These are phyloP conservation scores for Abortiporus biennis DNA, from an alignment of 1,284 basidiomycete genomes.

Conservation along the genomic window DNA sequence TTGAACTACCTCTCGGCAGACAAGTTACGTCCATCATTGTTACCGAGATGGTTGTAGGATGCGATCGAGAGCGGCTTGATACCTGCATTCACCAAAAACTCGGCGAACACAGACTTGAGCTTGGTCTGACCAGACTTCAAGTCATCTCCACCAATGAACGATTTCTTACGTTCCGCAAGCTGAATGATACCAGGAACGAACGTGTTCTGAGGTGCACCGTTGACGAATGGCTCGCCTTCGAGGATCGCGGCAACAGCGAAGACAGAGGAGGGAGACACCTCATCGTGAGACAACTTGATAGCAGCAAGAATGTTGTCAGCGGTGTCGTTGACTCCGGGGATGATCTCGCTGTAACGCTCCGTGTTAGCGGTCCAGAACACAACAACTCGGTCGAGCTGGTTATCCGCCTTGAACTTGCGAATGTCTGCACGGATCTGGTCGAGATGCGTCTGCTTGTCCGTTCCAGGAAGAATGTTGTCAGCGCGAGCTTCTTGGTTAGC, in stretches of 20 bases:
- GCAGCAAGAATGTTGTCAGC: constrained; percentile 82
- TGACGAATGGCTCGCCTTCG: constrained; percentile 93
- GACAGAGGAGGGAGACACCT: constrained; percentile 93
- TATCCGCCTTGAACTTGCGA: constrained; percentile 83
- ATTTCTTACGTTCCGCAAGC: constrained; percentile 84
- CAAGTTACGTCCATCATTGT: constrained; percentile 96
- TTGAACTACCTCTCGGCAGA: constrained; percentile 93
- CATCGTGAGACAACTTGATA: constrained; percentile 82
- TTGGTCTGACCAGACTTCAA: constrained; percentile 97
- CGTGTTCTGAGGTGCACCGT: constrained; percentile 98
- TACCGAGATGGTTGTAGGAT: constrained; percentile 98
- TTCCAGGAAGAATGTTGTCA: constrained; percentile 85
- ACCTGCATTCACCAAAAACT: constrained; percentile 98
- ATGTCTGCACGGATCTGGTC: constrained; percentile 92
- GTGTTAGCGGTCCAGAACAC: constrained; percentile 99
- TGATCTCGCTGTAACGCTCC: constrained; percentile 94
- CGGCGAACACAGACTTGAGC: constrained; percentile 92
- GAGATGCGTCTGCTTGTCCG: constrained; percentile 87
- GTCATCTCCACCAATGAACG: constrained; percentile 97
- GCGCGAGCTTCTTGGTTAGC: constrained; percentile 97
- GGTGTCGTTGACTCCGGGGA: constrained; percentile 94
- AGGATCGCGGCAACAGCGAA: constrained; percentile 96
- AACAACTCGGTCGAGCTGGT: constrained; percentile 83
- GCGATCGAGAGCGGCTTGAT: constrained; percentile 98
- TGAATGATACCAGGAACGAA: constrained; percentile 95